Evolutionary conservation across 2,329 filamentous ascomycete species (phyloP).

Genomic region (Apiospora arundinis): DNA sequence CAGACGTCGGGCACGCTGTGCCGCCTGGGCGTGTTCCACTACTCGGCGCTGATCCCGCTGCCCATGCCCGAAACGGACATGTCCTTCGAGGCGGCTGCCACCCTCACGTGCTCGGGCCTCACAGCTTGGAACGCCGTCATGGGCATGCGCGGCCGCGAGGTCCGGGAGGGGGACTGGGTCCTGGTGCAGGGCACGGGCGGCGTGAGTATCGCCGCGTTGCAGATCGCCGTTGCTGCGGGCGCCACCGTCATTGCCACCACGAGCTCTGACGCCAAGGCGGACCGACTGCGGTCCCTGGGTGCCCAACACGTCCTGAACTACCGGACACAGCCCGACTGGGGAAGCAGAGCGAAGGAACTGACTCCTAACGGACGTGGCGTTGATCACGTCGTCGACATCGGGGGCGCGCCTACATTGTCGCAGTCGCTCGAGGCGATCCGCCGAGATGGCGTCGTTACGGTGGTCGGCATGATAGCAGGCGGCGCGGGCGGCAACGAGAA

Average conservation of each 20-base stretch:
- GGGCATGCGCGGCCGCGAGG: constrained; percentile 48
- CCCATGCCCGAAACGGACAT: constrained; percentile 26
- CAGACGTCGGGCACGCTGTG: constrained; percentile 56
- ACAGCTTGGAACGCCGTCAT: constrained; percentile 61
- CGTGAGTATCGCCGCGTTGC: constrained; percentile 45
- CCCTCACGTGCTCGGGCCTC: constrained; percentile 54
- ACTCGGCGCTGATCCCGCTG: constrained; percentile 48
- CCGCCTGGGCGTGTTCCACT: constrained; percentile 54
- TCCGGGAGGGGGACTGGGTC: constrained; percentile 43
- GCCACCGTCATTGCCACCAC: constrained; percentile 65
- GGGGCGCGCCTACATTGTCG: constrained; percentile 64
- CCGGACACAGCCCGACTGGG: constrained; percentile 62
- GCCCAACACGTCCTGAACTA: constrained; percentile 69
- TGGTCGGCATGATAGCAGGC: constrained; percentile 38
- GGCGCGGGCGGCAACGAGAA: constrained; percentile 18
- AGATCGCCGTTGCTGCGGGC: constrained; percentile 55
- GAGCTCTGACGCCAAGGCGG: constrained; percentile 59
- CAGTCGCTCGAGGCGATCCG: constrained; percentile 59
- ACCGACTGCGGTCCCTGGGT: constrained; percentile 59
- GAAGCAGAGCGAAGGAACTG: constrained; percentile 59
- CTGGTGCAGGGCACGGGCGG: constrained; percentile 49
- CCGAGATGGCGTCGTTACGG: constrained; percentile 41
- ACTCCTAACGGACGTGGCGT: constrained; percentile 57
- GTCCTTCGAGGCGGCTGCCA: constrained; percentile 42
- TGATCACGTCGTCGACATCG: constrained; percentile 70